These are phyloP conservation scores for Bimuria novae-zelandiae DNA, from an alignment of 2,329 filamentous ascomycete species.

Conservation along the genomic window DNA sequence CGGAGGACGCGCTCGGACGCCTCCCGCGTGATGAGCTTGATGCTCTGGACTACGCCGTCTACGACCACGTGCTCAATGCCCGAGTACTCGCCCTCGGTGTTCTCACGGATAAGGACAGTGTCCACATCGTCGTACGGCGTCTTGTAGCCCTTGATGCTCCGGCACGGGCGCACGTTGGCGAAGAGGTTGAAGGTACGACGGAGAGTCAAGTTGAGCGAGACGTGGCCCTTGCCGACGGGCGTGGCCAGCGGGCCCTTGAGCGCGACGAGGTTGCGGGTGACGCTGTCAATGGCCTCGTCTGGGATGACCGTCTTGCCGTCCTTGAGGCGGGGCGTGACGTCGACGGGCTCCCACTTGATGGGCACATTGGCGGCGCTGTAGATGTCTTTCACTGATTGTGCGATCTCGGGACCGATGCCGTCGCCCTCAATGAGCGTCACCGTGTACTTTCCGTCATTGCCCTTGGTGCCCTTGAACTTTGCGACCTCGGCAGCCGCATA, in stretches of 20 bases:
- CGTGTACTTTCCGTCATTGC: slow-evolving; percentile 88
- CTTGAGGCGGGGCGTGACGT: slow-evolving; percentile 91
- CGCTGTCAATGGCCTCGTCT: slow-evolving; percentile 88
- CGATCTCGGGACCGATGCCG: slow-evolving; percentile 97
- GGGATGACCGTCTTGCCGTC: slow-evolving; percentile 96
- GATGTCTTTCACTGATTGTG: slow-evolving; percentile 98
- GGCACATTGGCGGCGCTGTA: slow-evolving; percentile 94
- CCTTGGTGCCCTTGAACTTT: slow-evolving; percentile 91
- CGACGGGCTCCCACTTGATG: slow-evolving; percentile 95
- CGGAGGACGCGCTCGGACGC: slow-evolving; percentile 94
- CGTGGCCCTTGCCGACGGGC: slow-evolving; percentile 96
- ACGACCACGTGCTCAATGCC: slow-evolving; percentile 98
- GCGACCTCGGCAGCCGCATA: slow-evolving; percentile 61
- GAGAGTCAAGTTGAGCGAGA: slow-evolving; percentile 97
- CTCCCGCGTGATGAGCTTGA: slow-evolving; percentile 97
- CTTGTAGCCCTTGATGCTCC: slow-evolving; percentile 96
- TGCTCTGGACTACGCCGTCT: slow-evolving; percentile 97
- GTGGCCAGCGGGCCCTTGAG: slow-evolving; percentile 98
- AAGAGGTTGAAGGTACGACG: slow-evolving; percentile 99
- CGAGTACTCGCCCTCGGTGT: slow-evolving; percentile 99
- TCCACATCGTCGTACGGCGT: slow-evolving; percentile 97
- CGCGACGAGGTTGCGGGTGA: slow-evolving; percentile 93
- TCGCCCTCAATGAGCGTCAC: slow-evolving; percentile 99
- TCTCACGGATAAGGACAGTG: slow-evolving; percentile 97
- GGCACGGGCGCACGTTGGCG: slow-evolving; percentile 97